A percentile compares a stretch with the other conserved stretches of the same genome.
Conservation (phyloP, 2,329 filamentous ascomycete genomes). For the Ceratocystiopsis sp. region DNA sequence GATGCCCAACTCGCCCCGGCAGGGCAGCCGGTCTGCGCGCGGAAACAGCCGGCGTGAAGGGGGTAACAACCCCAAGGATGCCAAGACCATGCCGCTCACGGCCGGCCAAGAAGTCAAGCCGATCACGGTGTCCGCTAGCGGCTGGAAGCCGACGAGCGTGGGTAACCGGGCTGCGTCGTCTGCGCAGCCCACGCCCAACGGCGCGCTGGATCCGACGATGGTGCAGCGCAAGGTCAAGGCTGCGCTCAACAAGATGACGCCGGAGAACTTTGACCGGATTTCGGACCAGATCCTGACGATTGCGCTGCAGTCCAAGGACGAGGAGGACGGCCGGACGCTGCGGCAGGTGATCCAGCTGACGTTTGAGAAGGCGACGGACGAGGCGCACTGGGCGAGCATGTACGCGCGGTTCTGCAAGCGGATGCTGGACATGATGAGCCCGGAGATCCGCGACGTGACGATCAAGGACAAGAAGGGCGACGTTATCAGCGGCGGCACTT, state of each 20-base stretch:
- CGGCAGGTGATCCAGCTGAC: constrained; percentile 97
- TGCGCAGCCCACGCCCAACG: constrained; percentile 22
- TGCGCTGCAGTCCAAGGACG: constrained; percentile 84
- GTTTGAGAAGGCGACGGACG: constrained; percentile 97
- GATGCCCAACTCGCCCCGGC: constrained; percentile 55
- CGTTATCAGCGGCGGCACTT: constrained; percentile 74
- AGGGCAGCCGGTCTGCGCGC: constrained; percentile 43
- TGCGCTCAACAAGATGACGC: constrained; percentile 98
- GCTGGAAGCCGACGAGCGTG: constrained; percentile 80
- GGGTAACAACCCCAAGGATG: constrained; percentile 32
- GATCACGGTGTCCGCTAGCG: constrained; percentile 51
- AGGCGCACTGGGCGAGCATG: constrained; percentile 97
- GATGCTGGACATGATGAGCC: constrained; percentile 90
- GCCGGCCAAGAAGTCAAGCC: constrained; percentile 66
- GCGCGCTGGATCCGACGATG: constrained; percentile 69
- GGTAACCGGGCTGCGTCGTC: constrained; percentile 21
- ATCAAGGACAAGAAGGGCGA: constrained; percentile 82
- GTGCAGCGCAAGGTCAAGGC: constrained; percentile 99
- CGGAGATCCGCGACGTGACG: constrained; percentile 87
- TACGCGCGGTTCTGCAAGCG: constrained; percentile 97
- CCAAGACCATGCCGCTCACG: constrained; percentile 85
- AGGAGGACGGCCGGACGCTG: constrained; percentile 81
- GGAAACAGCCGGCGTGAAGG: constrained; percentile 45
- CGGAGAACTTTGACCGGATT: constrained; percentile 96
- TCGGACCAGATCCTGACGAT: constrained; percentile 85